phyloP scores from a whole-genome alignment of 202 grass and related monocot species.

The Setaria viridis region DNA sequence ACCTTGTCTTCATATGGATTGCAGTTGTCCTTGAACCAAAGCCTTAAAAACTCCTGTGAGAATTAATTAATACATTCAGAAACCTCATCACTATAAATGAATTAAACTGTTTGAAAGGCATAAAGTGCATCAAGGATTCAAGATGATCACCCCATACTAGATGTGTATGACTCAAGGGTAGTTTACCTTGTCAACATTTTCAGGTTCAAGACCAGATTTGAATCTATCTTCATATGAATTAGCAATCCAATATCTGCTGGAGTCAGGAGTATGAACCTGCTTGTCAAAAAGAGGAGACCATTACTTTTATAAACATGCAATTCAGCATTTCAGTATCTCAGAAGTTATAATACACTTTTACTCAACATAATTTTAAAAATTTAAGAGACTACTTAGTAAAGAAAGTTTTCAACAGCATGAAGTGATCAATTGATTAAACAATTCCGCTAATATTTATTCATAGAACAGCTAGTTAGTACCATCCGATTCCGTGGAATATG shows the following conservation, averaged over 20 bases:
- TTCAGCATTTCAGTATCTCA: background rate
- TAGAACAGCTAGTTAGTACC: background rate
- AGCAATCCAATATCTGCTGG: conserved; percentile 96
- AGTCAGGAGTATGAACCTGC: conserved; percentile 97
- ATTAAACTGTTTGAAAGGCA: background rate
- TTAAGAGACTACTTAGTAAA: background rate
- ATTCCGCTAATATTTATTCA: conserved; percentile 13
- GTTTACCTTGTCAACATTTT: conserved; percentile 97
- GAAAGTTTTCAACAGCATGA: background rate
- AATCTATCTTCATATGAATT: conserved; percentile 88
- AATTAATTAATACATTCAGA: conserved; percentile 36
- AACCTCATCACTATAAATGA: conserved; percentile 30
- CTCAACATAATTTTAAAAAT: background rate
- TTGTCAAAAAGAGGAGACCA: conserved; percentile 30
- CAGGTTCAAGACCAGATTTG: conserved; percentile 79
- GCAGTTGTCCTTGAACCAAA: conserved; percentile 99
- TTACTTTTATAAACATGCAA: conserved; percentile 14
- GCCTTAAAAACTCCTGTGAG: conserved; percentile 81
- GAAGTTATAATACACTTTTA: background rate
- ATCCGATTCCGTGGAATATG: background rate
- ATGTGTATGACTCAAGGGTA: conserved; percentile 1
- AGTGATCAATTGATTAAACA: background rate
- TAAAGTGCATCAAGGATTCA: conserved; percentile 8
- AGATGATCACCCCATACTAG: background rate
- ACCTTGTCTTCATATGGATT: conserved; percentile 95